These are phyloP conservation scores for Gilbertella persicaria DNA, from an alignment of 371 early-diverging fungal species.

Conservation along the genomic window DNA sequence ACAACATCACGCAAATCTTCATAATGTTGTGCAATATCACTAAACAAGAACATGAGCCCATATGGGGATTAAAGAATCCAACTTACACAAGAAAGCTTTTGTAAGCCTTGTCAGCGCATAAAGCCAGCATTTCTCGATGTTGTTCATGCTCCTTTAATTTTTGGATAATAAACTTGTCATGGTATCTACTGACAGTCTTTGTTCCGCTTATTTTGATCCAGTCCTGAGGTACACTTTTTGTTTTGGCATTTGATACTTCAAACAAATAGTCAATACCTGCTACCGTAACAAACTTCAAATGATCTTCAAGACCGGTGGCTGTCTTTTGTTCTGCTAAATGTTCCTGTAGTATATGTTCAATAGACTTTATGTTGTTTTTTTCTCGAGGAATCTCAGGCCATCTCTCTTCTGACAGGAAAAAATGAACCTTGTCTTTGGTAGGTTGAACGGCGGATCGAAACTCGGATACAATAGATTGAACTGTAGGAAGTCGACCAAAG, in stretches of 20 bases:
- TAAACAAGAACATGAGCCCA: background rate
- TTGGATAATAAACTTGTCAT: constrained; percentile 68
- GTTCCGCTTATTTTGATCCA: constrained; percentile 85
- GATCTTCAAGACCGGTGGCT: constrained; percentile 31
- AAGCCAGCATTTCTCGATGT: constrained; percentile 64
- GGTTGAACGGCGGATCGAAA: constrained; percentile 44
- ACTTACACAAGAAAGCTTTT: constrained; percentile 44
- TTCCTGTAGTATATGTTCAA: constrained; percentile 45
- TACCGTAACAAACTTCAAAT: constrained; percentile 57
- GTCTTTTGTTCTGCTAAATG: constrained; percentile 48
- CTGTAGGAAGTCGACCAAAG: constrained; percentile 44
- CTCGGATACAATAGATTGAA: constrained; percentile 29
- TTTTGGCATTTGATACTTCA: constrained; percentile 60
- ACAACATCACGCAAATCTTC: constrained; percentile 66
- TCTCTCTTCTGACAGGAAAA: constrained; percentile 52
- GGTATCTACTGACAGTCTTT: constrained; percentile 82
- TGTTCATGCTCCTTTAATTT: constrained; percentile 75
- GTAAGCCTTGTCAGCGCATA: constrained; percentile 53
- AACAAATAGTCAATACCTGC: constrained; percentile 55
- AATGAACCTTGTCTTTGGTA: constrained; percentile 31
- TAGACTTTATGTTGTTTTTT: constrained; percentile 46
- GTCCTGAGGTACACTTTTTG: constrained; percentile 59
- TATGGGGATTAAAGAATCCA: constrained; percentile 11
- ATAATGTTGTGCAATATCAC: constrained; percentile 64
- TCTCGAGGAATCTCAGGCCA: constrained; percentile 58